Evolutionary conservation across 495 filamentous ascomycete species (phyloP).

Genomic region (Xylona heveae): DNA sequence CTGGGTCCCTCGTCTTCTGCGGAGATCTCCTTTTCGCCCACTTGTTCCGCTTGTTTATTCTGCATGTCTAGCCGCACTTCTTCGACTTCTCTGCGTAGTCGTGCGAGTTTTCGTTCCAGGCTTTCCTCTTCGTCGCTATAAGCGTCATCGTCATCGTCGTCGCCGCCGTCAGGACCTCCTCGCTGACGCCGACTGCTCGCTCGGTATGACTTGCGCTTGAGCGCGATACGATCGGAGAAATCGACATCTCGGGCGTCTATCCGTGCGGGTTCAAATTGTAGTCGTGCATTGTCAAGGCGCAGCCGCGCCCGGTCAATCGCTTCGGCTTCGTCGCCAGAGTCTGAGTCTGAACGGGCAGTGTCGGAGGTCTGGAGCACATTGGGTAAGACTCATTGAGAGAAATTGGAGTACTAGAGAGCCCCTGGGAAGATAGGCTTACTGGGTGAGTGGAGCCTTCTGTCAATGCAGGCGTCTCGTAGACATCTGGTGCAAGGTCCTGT

Average conservation of each 20-base stretch:
- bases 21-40: constrained; percentile 7
- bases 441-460: constrained; percentile 74
- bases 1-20: constrained; percentile 8
- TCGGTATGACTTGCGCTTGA: constrained; percentile 63
- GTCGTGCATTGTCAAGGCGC: constrained; percentile 56
- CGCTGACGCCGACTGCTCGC: constrained; percentile 43
- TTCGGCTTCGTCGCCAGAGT: constrained; percentile 21
- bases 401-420: not conserved
- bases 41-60: constrained; percentile 4
- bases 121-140: constrained; percentile 34
- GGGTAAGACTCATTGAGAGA: constrained; percentile 2
- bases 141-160: constrained; percentile 21
- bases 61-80: constrained; percentile 16
- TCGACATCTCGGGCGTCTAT: constrained; percentile 56
- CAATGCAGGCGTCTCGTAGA: constrained; percentile 87
- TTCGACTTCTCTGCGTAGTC: constrained; percentile 17
- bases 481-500: constrained; percentile 75
- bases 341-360: constrained; percentile 35
- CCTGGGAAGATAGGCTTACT: constrained; percentile 20
- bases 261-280: constrained; percentile 49
- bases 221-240: constrained; percentile 61
- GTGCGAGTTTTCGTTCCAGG: constrained; percentile 51
- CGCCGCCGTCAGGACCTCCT: constrained; percentile 35
- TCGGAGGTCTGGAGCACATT: constrained; percentile 28
- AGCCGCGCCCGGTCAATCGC: constrained; percentile 56